phyloP scores from a whole-genome alignment of 768 basidiomycete species.

The Mrakia gelida region DNA sequence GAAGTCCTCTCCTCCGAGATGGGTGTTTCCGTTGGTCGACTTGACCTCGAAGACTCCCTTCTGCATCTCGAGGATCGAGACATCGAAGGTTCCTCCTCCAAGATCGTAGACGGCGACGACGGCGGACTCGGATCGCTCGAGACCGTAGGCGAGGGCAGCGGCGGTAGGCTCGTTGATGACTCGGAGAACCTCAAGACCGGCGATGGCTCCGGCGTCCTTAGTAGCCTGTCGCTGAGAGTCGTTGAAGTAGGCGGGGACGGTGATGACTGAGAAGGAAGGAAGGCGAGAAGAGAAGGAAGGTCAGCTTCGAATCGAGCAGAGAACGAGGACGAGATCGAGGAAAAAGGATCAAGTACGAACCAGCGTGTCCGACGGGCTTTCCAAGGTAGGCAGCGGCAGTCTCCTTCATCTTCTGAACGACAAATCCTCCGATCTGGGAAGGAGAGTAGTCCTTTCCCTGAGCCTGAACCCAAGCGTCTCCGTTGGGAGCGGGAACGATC shows the following conservation, averaged over 20 bases:
- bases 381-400: slow-evolving; percentile 90
- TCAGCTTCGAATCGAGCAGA: not conserved
- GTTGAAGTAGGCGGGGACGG: slow-evolving; percentile 98
- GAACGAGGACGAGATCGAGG: not conserved
- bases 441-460: slow-evolving; percentile 71
- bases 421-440: slow-evolving; percentile 48
- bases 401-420: slow-evolving; percentile 85
- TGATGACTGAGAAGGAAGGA: slow-evolving; percentile 60
- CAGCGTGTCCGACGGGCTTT: slow-evolving; percentile 85
- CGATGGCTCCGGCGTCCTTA: slow-evolving; percentile 95
- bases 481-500: slow-evolving; percentile 57
- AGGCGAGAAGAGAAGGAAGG: not conserved
- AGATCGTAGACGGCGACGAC: slow-evolving; percentile 98
- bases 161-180: slow-evolving; percentile 99
- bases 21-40: slow-evolving; percentile 98
- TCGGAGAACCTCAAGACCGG: slow-evolving; percentile 92
- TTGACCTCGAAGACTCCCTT: slow-evolving; percentile 99
- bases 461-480: slow-evolving; percentile 66
- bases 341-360: not conserved
- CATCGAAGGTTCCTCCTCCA: slow-evolving; percentile 98
- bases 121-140: slow-evolving; percentile 76
- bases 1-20: slow-evolving; percentile 95
- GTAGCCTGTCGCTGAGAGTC: slow-evolving; percentile 99
- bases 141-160: slow-evolving; percentile 95
- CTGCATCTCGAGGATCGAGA: slow-evolving; percentile 98